These are phyloP conservation scores for Bipolaris bicolor DNA, from an alignment of 2,329 filamentous ascomycete species.

Conservation along the genomic window DNA sequence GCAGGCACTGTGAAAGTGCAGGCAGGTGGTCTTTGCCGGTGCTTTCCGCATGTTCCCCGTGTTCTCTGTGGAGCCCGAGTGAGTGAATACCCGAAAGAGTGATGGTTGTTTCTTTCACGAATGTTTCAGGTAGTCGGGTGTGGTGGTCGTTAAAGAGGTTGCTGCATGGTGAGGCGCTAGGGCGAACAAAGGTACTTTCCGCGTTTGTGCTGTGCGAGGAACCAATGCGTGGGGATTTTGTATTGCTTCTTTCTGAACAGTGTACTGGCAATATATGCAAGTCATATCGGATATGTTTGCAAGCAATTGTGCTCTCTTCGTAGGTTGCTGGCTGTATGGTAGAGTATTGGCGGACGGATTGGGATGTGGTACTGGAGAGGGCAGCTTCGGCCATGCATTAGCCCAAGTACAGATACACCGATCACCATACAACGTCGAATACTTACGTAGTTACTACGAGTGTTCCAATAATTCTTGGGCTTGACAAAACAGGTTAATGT, in stretches of 20 bases:
- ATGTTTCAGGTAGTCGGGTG: neutral
- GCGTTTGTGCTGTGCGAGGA: neutral
- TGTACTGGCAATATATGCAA: neutral
- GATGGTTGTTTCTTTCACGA: neutral
- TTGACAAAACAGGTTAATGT: neutral
- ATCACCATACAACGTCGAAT: no score
- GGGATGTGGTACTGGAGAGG: no score
- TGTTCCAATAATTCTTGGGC: neutral
- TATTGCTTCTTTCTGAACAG: neutral
- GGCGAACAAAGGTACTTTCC: conserved; percentile 3
- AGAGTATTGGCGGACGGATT: no score
- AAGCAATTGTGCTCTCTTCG: neutral
- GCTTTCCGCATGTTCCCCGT: neutral
- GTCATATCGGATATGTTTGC: neutral
- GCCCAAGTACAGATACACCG: no score
- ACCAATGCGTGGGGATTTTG: neutral
- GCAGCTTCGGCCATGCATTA: no score
- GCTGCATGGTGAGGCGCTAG: neutral
- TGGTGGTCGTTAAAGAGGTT: neutral
- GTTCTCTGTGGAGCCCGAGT: neutral
- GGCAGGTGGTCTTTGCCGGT: neutral
- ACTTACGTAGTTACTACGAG: no score
- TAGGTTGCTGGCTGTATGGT: neutral
- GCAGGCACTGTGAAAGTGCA: no score
- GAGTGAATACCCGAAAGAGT: neutral